Percentiles rank a stretch among this genome's conserved stretches.
phyloP scores from a whole-genome alignment of 2,329 filamentous ascomycete genomes.

The Mariannaea sp. region DNA sequence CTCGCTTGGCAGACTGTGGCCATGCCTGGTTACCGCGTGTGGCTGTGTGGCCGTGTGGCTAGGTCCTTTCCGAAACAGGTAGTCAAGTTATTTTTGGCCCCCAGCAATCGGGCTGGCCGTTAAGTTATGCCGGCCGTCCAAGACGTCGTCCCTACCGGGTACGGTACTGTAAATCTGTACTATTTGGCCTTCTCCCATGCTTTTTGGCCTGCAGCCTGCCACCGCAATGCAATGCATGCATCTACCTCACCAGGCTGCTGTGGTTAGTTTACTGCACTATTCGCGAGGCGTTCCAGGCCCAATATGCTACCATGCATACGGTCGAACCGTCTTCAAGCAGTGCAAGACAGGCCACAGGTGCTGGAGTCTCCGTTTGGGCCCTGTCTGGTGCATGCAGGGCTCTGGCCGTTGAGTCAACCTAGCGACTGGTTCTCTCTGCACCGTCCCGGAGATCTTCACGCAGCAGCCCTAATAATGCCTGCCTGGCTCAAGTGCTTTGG shows the following conservation, averaged over 20 bases:
- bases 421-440: background rate
- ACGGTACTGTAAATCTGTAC: too few species aligned
- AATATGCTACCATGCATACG: too few species aligned
- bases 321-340: background rate
- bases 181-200: constrained; percentile 1
- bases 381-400: too few species aligned
- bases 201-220: constrained; percentile 12
- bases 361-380: constrained; percentile 13
- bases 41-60: constrained; percentile 12
- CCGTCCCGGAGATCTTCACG: constrained; percentile 11
- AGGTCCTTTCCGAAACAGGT: constrained; percentile 20
- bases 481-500: constrained; percentile 10
- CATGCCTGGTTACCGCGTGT: background rate
- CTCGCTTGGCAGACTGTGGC: background rate
- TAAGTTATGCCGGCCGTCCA: constrained; percentile 2
- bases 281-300: background rate
- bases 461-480: constrained; percentile 15
- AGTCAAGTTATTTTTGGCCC: constrained; percentile 35
- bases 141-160: constrained; percentile 3
- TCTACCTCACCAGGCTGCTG: background rate
- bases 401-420: background rate
- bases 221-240: constrained; percentile 18
- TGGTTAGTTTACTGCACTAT: background rate
- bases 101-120: constrained; percentile 27
- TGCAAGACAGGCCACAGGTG: constrained; percentile 11